Evolutionary conservation across 139 green algal species (phyloP).

Genomic region (Picochlorum sp.): DNA sequence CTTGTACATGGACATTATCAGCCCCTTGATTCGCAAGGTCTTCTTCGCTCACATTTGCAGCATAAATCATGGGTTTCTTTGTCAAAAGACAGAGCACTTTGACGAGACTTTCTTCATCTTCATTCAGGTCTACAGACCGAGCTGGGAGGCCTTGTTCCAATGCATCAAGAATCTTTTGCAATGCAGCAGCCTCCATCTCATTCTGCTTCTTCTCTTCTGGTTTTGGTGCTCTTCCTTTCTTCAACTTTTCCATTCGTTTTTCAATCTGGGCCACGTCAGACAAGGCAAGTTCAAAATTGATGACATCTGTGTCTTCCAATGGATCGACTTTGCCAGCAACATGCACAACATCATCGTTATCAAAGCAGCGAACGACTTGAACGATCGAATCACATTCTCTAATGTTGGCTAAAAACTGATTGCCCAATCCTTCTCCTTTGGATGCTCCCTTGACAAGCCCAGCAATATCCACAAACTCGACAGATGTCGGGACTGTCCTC

Average conservation of each 20-base stretch:
- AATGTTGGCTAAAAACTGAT: slow-evolving; percentile 98
- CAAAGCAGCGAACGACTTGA: slow-evolving; percentile 95
- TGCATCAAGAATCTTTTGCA: slow-evolving; percentile 41
- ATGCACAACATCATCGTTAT: slow-evolving; percentile 91
- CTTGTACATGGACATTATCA: slow-evolving; percentile 75
- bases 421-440: slow-evolving; percentile 91
- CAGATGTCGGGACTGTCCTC: slow-evolving; percentile 67
- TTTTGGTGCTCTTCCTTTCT: slow-evolving; percentile 67
- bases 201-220: slow-evolving; percentile 58
- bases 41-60: slow-evolving; percentile 86
- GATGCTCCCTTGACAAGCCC: slow-evolving; percentile 86
- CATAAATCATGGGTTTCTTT: slow-evolving; percentile 79
- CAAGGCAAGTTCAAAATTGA: slow-evolving; percentile 95
- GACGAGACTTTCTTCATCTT: slow-evolving; percentile 62
- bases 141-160: slow-evolving; percentile 67
- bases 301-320: slow-evolving; percentile 69
- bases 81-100: slow-evolving; percentile 72
- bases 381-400: slow-evolving; percentile 88
- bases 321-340: slow-evolving; percentile 71
- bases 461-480: slow-evolving; percentile 98
- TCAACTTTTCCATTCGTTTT: slow-evolving; percentile 73
- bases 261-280: slow-evolving; percentile 83
- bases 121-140: slow-evolving; percentile 55
- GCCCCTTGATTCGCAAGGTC: slow-evolving; percentile 70
- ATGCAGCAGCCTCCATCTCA: slow-evolving; percentile 60